Evolutionary conservation across 2,329 filamentous ascomycete species (phyloP).

Genomic region (Colletotrichum sp.): DNA sequence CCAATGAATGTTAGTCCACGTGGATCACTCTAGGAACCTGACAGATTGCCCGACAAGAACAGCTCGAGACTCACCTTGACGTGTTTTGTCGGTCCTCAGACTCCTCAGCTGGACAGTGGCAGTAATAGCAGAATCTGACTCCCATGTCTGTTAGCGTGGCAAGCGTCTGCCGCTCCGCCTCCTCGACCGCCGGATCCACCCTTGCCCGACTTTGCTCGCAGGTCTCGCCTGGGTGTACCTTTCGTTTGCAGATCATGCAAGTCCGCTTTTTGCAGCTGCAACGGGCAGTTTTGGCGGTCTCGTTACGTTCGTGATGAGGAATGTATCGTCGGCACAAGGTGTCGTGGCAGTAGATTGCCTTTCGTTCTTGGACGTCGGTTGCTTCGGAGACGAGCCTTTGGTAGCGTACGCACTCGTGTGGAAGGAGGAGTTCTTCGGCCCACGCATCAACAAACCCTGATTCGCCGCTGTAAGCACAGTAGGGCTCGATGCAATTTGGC

Average conservation of each 20-base stretch:
- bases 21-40: too few relatives aligned
- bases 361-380: neutral
- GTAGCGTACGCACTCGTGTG: neutral
- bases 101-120: neutral
- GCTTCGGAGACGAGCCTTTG: neutral
- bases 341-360: neutral
- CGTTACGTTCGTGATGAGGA: neutral
- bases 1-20: too few relatives aligned
- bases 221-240: neutral
- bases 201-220: neutral
- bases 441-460: neutral
- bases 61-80: neutral
- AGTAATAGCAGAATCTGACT: neutral
- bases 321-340: neutral
- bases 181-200: neutral
- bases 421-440: neutral
- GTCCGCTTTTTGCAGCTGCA: neutral
- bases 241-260: neutral
- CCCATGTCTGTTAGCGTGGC: neutral
- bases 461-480: neutral
- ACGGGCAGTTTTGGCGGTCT: neutral
- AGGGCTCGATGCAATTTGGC: neutral
- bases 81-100: accelerated
- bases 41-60: too few relatives aligned
- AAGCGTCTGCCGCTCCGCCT: neutral